Conservation (phyloP, 2,329 filamentous ascomycete species). For the Samsoniella hepiali region DNA sequence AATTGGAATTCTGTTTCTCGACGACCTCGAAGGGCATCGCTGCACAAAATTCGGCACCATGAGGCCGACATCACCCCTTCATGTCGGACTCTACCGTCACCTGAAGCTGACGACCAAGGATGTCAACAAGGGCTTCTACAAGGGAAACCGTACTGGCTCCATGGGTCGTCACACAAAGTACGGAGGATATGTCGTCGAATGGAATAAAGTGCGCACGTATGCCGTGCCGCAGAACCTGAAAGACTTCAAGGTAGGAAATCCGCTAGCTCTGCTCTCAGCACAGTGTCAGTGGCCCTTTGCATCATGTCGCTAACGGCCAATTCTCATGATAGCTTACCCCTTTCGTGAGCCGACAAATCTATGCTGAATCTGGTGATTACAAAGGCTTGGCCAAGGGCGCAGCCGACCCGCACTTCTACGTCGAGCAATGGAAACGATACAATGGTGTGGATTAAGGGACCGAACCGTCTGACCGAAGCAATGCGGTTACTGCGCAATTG, state of each 20-base stretch:
- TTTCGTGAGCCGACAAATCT: conserved; percentile 65
- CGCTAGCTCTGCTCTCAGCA: neutral
- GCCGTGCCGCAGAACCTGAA: conserved; percentile 69
- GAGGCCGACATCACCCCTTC: conserved; percentile 60
- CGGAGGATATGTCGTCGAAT: conserved; percentile 83
- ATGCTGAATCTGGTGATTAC: conserved; percentile 51
- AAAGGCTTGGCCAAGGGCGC: conserved; percentile 52
- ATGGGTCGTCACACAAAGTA: conserved; percentile 82
- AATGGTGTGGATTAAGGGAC: conserved; percentile 56
- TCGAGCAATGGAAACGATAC: conserved; percentile 64
- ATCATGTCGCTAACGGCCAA: neutral
- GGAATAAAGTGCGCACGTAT: conserved; percentile 85
- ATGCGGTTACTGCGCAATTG: conserved; percentile 8
- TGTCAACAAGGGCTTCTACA: conserved; percentile 92
- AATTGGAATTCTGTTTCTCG: no score
- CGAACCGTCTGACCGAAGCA: neutral
- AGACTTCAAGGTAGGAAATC: conserved; percentile 65
- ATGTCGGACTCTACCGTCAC: conserved; percentile 69
- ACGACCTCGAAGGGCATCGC: neutral
- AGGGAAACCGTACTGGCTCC: conserved; percentile 84
- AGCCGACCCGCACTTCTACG: conserved; percentile 58
- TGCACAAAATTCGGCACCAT: conserved; percentile 37
- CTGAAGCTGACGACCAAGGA: conserved; percentile 87
- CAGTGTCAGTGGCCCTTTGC: neutral
- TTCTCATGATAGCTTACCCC: conserved; percentile 64